A percentile compares a stretch with the other conserved stretches of the same genome.
Evolutionary conservation across 495 filamentous ascomycete species (phyloP).

Genomic region (Immersiella caudata): DNA sequence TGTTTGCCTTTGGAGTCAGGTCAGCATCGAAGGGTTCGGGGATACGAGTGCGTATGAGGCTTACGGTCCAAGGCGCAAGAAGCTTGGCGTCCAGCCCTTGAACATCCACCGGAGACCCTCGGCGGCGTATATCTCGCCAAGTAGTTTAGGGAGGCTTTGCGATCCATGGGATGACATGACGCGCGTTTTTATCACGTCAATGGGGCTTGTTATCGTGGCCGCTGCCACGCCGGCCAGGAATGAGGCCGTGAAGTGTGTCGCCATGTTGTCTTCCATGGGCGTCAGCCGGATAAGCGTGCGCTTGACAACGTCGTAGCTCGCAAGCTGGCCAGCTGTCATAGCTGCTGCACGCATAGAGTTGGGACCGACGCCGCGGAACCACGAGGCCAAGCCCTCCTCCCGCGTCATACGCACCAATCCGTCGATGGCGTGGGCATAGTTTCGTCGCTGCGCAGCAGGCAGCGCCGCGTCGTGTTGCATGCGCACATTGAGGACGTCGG

Average conservation of each 20-base stretch:
- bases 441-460: conserved; percentile 69
- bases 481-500: conserved; percentile 94
- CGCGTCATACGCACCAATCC: conserved; percentile 82
- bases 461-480: conserved; percentile 96
- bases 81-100: conserved; percentile 96
- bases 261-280: conserved; percentile 72
- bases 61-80: conserved; percentile 78
- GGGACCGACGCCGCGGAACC: conserved; percentile 90
- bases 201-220: conserved; percentile 91
- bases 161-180: conserved; percentile 78
- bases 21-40: conserved; percentile 13
- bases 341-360: conserved; percentile 87
- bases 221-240: conserved; percentile 91
- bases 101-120: conserved; percentile 93
- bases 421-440: conserved; percentile 88
- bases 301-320: conserved; percentile 93
- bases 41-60: conserved; percentile 26
- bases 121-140: conserved; percentile 69
- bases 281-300: conserved; percentile 65
- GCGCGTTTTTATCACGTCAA: conserved; percentile 96
- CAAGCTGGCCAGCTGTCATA: conserved; percentile 91
- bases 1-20: conserved; percentile 63
- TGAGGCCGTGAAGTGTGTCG: conserved; percentile 84
- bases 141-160: conserved; percentile 59
- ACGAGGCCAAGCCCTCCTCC: conserved; percentile 65